These are phyloP conservation scores for Xylaria sp. DNA, from an alignment of 2,329 filamentous ascomycete species.

Conservation along the genomic window DNA sequence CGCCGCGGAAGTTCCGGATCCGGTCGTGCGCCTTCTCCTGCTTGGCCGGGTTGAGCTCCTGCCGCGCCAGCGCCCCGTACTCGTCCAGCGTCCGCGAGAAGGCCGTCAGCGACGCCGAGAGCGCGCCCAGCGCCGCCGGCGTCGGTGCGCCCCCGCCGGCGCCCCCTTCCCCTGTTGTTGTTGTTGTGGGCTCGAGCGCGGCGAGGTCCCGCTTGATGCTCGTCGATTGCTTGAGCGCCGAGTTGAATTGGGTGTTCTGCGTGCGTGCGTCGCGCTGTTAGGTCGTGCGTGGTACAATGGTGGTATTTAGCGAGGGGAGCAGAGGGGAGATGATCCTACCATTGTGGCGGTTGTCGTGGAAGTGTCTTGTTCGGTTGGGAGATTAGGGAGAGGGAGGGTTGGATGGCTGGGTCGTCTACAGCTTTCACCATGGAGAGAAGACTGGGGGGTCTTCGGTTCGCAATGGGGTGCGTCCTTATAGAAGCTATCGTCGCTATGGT, in stretches of 20 bases:
- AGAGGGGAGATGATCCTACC: no score
- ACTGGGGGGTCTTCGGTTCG: neutral
- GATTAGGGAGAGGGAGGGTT: neutral
- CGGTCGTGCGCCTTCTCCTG: constrained; percentile 88
- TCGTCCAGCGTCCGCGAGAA: constrained; percentile 92
- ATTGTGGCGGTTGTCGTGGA: constrained; percentile 5
- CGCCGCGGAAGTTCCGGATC: constrained; percentile 80
- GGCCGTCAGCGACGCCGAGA: constrained; percentile 69
- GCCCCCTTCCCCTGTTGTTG: neutral
- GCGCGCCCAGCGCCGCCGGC: constrained; percentile 60
- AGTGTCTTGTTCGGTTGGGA: neutral
- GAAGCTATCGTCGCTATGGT: neutral
- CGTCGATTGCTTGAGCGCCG: constrained; percentile 82
- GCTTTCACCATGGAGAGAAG: neutral
- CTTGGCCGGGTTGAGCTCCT: constrained; percentile 88
- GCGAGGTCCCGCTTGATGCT: constrained; percentile 78
- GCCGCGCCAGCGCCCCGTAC: constrained; percentile 81
- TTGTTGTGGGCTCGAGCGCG: constrained; percentile 56
- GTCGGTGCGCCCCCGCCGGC: constrained; percentile 56
- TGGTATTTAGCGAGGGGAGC: neutral
- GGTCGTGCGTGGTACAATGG: neutral
- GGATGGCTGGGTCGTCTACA: neutral
- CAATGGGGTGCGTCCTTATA: neutral
- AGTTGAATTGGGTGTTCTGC: constrained; percentile 84
- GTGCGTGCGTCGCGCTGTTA: neutral